Percentiles rank a stretch among this genome's conserved stretches.
These are phyloP conservation scores for Inonotus obliquus DNA, from an alignment of 1,284 basidiomycete species.

Conservation along the genomic window DNA sequence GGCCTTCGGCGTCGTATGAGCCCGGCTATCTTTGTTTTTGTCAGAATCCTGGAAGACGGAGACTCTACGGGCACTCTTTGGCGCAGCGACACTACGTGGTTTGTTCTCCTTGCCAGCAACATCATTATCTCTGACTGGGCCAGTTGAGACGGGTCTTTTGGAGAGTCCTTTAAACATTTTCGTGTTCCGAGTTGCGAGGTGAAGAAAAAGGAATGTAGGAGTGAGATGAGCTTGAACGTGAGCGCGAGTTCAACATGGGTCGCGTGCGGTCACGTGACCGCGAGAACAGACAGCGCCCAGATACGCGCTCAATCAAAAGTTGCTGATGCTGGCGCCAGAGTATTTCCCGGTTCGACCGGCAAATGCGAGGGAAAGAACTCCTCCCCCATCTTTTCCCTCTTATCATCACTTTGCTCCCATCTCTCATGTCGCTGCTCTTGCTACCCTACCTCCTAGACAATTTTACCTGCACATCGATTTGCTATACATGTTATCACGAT, in stretches of 20 bases:
- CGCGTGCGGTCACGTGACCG: conserved; percentile 1
- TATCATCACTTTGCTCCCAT: not conserved
- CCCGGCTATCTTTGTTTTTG: conserved; percentile 5
- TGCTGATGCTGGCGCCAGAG: not conserved
- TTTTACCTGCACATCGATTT: not conserved
- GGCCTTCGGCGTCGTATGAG: not conserved
- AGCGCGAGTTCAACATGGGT: not conserved
- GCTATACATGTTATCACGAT: not conserved
- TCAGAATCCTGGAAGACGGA: conserved; percentile 10
- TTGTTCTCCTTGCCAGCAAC: conserved; percentile 14
- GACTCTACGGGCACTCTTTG: not conserved
- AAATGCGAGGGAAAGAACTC: not conserved
- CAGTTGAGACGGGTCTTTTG: conserved; percentile 9
- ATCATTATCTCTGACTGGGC: not conserved
- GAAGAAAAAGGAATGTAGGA: not conserved
- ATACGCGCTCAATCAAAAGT: not conserved
- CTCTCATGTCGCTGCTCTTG: not conserved
- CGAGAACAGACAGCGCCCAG: not conserved
- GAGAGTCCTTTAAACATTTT: conserved; percentile 18
- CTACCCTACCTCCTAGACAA: not conserved
- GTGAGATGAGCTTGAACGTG: not conserved
- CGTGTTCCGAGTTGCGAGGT: not conserved
- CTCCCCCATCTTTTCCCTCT: conserved; percentile 1
- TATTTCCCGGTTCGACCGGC: conserved; percentile 4
- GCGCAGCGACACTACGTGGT: not conserved